Evolutionary conservation across 441 rosid genomes (phyloP).

Genomic region (Flueggea neowawraea): DNA sequence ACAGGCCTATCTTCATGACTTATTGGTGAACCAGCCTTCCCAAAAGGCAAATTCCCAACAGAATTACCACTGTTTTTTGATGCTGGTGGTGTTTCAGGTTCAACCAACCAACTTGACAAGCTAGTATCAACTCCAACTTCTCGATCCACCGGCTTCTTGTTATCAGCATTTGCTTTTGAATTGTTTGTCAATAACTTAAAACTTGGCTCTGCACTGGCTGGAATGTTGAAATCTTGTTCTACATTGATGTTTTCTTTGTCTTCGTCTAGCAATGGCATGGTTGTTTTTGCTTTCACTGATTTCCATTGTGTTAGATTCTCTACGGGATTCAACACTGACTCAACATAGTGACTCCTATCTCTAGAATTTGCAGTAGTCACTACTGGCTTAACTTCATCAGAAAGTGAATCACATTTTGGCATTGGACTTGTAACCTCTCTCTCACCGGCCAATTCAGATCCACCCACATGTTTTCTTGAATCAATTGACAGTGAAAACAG

Average conservation of each 20-base stretch:
- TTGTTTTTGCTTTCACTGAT: conserved; percentile 24
- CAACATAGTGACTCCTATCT: conserved; percentile 16
- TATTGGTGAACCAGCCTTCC: conserved; percentile 21
- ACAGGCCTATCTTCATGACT: conserved; percentile 44
- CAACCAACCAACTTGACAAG: conserved; percentile 60
- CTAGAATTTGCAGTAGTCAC: conserved; percentile 9
- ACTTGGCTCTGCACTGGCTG: conserved; percentile 18
- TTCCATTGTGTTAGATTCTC: conserved; percentile 32
- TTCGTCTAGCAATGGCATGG: conserved; percentile 12
- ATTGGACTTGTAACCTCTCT: conserved; percentile 55
- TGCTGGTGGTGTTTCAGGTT: conserved; percentile 29
- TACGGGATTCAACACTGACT: conserved; percentile 36
- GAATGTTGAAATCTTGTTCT: conserved; percentile 10
- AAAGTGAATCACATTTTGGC: conserved; percentile 13
- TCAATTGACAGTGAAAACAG: conserved; percentile 57
- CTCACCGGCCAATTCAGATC: conserved; percentile 34
- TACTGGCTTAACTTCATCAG: conserved; percentile 1
- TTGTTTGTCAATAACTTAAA: conserved; percentile 11
- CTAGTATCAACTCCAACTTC: conserved; percentile 47
- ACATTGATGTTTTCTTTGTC: conserved; percentile 41
- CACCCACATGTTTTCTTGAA: conserved; percentile 38
- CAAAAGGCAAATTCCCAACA: conserved; percentile 28
- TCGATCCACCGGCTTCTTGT: conserved; percentile 13
- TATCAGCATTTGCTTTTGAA: conserved; percentile 2
- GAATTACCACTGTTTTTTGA: conserved; percentile 28